These are phyloP conservation scores for Hemileccinum rubropunctum DNA, from an alignment of 768 basidiomycete genomes.

Conservation along the genomic window DNA sequence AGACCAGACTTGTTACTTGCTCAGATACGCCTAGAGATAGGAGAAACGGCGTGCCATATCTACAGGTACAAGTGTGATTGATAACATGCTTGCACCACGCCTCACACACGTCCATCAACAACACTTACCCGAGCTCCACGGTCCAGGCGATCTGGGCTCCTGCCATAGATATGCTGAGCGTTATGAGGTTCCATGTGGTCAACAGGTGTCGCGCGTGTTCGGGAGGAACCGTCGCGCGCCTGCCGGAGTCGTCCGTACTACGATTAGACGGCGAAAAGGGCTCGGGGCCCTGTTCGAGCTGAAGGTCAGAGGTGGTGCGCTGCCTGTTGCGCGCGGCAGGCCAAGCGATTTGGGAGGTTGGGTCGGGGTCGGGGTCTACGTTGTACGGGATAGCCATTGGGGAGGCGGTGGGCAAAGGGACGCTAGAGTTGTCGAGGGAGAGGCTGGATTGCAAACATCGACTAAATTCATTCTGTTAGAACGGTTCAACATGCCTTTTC, in stretches of 20 bases:
- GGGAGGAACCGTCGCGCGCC: slow-evolving; percentile 12
- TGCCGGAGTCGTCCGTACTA: slow-evolving; percentile 32
- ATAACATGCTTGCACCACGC: not conserved
- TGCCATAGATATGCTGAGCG: slow-evolving; percentile 87
- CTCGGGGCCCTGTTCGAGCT: slow-evolving; percentile 22
- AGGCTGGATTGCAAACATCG: slow-evolving; percentile 5
- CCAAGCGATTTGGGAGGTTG: slow-evolving; percentile 80
- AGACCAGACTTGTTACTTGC: slow-evolving; percentile 89
- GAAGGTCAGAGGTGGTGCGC: slow-evolving; percentile 22
- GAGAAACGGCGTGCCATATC: slow-evolving; percentile 95
- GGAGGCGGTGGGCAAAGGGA: too few species aligned
- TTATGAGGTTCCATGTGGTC: slow-evolving; percentile 70
- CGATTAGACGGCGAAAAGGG: slow-evolving; percentile 25
- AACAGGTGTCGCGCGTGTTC: slow-evolving; percentile 29
- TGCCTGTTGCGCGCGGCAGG: slow-evolving; percentile 45
- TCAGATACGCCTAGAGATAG: slow-evolving; percentile 79
- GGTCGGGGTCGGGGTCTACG: slow-evolving; percentile 60
- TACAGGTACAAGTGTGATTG: slow-evolving; percentile 31
- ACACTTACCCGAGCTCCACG: slow-evolving; percentile 82
- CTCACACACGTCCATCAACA: not conserved
- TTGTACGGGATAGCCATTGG: slow-evolving; percentile 60
- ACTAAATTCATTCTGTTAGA: not conserved
- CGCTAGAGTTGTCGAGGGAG: not conserved
- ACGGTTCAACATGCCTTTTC: slow-evolving; percentile 10
- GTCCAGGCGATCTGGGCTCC: slow-evolving; percentile 97